Conservation (phyloP, 2,329 filamentous ascomycete species). For the Ilyonectria sp. region DNA sequence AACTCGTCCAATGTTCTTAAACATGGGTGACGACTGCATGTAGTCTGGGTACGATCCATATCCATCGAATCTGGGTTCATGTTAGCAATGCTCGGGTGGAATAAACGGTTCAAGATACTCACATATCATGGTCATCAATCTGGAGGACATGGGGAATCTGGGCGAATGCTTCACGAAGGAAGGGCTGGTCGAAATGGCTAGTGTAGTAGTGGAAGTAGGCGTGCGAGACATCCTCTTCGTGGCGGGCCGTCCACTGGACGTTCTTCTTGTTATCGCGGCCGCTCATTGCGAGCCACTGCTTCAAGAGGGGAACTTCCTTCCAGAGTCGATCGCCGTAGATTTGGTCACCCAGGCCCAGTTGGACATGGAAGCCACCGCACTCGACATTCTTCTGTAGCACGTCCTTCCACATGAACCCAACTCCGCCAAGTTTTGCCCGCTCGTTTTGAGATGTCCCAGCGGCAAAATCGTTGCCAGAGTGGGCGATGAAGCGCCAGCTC, state of each 20-base stretch:
- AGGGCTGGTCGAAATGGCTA: slow-evolving; percentile 97
- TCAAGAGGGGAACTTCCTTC: slow-evolving; percentile 94
- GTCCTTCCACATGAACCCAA: slow-evolving; percentile 99
- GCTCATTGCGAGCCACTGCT: slow-evolving; percentile 94
- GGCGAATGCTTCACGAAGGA: slow-evolving; percentile 93
- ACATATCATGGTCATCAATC: slow-evolving; percentile 98
- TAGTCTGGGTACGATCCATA: slow-evolving; percentile 98
- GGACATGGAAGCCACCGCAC: slow-evolving; percentile 94
- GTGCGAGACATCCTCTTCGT: slow-evolving; percentile 95
- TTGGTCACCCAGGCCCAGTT: slow-evolving; percentile 92
- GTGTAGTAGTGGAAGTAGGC: slow-evolving; percentile 99
- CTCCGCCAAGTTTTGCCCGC: slow-evolving; percentile 85
- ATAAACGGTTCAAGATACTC: slow-evolving; percentile 60
- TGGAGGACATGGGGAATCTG: slow-evolving; percentile 96
- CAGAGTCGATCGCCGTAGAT: slow-evolving; percentile 96
- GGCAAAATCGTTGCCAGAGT: slow-evolving; percentile 96
- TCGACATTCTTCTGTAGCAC: slow-evolving; percentile 98
- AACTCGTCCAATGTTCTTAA: slow-evolving; percentile 97
- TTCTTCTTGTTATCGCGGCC: slow-evolving; percentile 95
- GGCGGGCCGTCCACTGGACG: slow-evolving; percentile 90
- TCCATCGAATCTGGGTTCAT: slow-evolving; percentile 83
- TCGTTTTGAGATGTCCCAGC: slow-evolving; percentile 90
- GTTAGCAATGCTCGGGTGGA: slow-evolving; percentile 32
- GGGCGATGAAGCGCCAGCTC: slow-evolving; percentile 95
- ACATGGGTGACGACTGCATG: slow-evolving; percentile 98